A percentile compares a stretch with the other conserved stretches of the same genome.
These are phyloP conservation scores for Apiotrichum veenhuisii DNA, from an alignment of 1,284 basidiomycete genomes.

Conservation along the genomic window DNA sequence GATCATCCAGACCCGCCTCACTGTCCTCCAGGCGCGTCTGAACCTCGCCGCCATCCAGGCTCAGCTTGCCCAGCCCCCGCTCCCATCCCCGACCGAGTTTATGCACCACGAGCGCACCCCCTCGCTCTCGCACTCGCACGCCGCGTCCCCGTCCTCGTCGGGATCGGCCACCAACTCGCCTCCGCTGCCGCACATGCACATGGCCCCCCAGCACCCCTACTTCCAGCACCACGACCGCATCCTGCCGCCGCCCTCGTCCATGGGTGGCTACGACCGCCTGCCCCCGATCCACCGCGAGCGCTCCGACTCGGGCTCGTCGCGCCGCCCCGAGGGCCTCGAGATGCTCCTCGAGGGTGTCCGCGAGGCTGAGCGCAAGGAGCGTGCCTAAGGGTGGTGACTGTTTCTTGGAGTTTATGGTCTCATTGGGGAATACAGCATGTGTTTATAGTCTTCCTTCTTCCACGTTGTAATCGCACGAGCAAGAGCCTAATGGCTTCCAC, in stretches of 20 bases:
- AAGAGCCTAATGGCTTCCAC: not conserved
- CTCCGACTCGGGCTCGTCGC: conserved; percentile 2
- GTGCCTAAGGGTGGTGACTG: not conserved
- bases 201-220: not conserved
- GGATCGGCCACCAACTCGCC: not conserved
- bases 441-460: not conserved
- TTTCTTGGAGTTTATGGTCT: not conserved
- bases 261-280: conserved; percentile 7
- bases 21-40: conserved; percentile 45
- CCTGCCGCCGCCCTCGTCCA: conserved; percentile 12
- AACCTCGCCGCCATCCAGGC: conserved; percentile 21
- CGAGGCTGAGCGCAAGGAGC: conserved; percentile 23
- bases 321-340: conserved; percentile 16
- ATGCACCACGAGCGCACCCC: conserved; percentile 15
- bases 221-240: conserved; percentile 5
- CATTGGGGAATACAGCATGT: not conserved
- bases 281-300: conserved; percentile 3
- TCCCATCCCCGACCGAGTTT: not conserved
- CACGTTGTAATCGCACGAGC: not conserved
- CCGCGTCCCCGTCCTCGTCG: not conserved
- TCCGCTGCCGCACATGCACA: conserved; percentile 1
- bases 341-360: conserved; percentile 25
- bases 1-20: conserved; percentile 45
- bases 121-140: conserved; percentile 7
- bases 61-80: conserved; percentile 10